phyloP scores from a whole-genome alignment of 225 moss, liverwort and hornwort genomes.

The Anthoceros angustus region DNA sequence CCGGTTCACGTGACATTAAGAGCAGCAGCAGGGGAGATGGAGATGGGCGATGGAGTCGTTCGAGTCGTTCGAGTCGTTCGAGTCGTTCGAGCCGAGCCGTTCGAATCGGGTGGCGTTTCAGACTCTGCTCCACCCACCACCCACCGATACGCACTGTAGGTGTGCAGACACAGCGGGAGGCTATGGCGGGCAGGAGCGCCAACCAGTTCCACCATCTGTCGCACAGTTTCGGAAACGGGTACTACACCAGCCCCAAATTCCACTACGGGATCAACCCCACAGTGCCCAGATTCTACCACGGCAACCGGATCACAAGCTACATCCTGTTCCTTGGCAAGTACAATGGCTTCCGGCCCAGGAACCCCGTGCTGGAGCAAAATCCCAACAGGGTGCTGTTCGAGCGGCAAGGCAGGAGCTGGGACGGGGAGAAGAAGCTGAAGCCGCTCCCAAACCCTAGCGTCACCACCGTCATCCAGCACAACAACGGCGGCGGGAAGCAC shows the following conservation, averaged over 20 bases:
- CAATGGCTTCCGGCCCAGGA: neutral
- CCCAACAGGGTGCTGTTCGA: neutral
- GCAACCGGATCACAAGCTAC: neutral
- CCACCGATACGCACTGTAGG: no score
- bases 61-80: no score
- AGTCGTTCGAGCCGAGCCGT: no score
- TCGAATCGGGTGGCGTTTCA: no score
- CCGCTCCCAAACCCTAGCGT: slow-evolving; percentile 2
- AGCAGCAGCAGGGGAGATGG: no score
- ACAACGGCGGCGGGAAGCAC: neutral
- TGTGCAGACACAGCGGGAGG: neutral
- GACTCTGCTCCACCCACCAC: no score
- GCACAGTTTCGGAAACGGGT: slow-evolving; percentile 1
- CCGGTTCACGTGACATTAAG: no score
- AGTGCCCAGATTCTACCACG: neutral
- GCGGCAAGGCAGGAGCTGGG: neutral
- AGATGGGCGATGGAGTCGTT: no score
- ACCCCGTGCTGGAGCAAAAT: neutral
- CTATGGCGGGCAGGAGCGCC: slow-evolving; percentile 2
- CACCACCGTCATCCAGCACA: neutral
- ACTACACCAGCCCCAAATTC: slow-evolving; percentile 5
- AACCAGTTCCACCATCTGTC: neutral
- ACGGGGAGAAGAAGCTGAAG: neutral
- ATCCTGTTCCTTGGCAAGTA: neutral
- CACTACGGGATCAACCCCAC: slow-evolving; percentile 2